These are phyloP conservation scores for Candida yuanshanica DNA, from an alignment of 805 yeast genomes.

Conservation along the genomic window DNA sequence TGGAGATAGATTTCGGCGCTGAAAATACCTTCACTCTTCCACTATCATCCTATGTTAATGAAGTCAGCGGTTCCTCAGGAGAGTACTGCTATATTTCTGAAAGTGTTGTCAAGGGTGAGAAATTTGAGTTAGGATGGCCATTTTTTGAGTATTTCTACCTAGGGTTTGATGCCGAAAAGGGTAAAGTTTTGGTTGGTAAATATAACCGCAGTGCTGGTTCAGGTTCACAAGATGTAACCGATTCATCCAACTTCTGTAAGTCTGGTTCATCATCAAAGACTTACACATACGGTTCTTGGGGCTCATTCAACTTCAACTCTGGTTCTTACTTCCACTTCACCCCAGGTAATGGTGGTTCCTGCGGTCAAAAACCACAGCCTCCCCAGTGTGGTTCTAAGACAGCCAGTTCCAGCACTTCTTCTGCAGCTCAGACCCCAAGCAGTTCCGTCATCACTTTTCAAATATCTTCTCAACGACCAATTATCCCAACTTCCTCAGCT, in stretches of 20 bases:
- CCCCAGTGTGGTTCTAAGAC: too few relatives aligned
- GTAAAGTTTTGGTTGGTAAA: conserved; percentile 12
- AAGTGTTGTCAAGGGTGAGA: conserved; percentile 3
- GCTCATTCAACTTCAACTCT: not conserved
- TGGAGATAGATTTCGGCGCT: conserved; percentile 13
- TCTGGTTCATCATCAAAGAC: not conserved
- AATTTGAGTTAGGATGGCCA: conserved; percentile 15
- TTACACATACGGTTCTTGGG: not conserved
- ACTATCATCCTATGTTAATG: conserved; percentile 7
- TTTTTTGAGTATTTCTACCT: conserved; percentile 12
- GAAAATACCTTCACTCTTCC: conserved; percentile 6
- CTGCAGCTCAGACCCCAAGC: too few relatives aligned
- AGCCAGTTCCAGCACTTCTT: too few relatives aligned
- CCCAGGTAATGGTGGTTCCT: not conserved
- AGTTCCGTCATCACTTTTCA: too few relatives aligned
- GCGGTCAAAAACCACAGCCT: too few relatives aligned
- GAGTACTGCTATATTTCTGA: conserved; percentile 11
- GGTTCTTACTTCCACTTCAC: not conserved
- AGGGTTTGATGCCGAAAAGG: conserved; percentile 13
- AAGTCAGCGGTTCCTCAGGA: conserved; percentile 4
- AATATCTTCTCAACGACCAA: too few relatives aligned
- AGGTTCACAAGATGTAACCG: conserved; percentile 6
- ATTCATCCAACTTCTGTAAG: not conserved
- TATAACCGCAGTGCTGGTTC: conserved; percentile 7
- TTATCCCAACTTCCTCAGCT: too few relatives aligned